A percentile compares a stretch with the other conserved stretches of the same genome.
Evolutionary conservation across 768 basidiomycete genomes (phyloP).

Genomic region (Pleurotus platypus): DNA sequence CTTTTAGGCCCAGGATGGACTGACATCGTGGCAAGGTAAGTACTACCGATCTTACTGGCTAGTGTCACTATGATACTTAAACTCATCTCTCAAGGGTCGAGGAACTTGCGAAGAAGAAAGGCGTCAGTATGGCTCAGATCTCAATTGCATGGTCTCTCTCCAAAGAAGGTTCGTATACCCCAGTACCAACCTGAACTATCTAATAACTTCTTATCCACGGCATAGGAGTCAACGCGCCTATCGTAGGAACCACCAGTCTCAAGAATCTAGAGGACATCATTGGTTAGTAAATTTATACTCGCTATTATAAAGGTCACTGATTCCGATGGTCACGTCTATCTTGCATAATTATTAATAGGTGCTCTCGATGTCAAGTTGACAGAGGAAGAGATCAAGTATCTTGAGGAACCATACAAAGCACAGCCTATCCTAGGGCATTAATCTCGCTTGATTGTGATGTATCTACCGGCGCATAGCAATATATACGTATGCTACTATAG

Average conservation of each 20-base stretch:
- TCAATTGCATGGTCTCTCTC: constrained; percentile 37
- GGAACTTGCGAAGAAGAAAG: constrained; percentile 38
- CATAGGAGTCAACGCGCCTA: constrained; percentile 40
- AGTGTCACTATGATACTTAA: constrained; percentile 1
- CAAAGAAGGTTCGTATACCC: constrained; percentile 25
- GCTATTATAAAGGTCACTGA: too few species aligned
- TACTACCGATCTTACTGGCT: constrained; percentile 11
- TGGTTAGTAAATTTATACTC: constrained; percentile 18
- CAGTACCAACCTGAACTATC: not conserved
- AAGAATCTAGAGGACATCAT: constrained; percentile 45
- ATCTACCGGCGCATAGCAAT: too few species aligned
- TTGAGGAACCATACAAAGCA: constrained; percentile 50
- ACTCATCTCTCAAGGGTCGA: constrained; percentile 30
- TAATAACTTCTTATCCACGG: not conserved
- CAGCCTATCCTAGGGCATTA: constrained; percentile 40
- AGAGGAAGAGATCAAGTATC: constrained; percentile 47
- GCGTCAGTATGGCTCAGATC: constrained; percentile 43
- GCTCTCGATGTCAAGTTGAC: constrained; percentile 43
- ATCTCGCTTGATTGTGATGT: too few species aligned
- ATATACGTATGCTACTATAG: too few species aligned
- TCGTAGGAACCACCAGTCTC: constrained; percentile 44
- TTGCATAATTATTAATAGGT: constrained; percentile 16
- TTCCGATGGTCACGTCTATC: not conserved
- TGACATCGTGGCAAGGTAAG: constrained; percentile 26
- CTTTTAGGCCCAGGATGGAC: not conserved